phyloP scores from a whole-genome alignment of 306 rosid genomes.

The Quercus engelmannii region DNA sequence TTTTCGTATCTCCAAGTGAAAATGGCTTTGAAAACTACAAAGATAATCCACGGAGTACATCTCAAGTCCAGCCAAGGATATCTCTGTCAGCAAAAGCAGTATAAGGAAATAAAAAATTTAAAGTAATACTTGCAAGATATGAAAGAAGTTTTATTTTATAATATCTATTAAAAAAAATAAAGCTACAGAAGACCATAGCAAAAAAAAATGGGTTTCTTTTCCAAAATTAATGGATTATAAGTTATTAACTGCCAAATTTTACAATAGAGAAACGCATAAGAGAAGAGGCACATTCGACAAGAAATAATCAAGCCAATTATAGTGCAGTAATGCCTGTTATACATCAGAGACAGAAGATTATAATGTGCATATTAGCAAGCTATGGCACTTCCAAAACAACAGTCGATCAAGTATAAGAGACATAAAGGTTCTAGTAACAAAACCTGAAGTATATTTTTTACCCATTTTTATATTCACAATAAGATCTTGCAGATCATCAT shows the following conservation, averaged over 20 bases:
- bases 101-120: conserved; percentile 7
- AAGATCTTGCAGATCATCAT: too few species aligned
- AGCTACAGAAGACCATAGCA: neutral
- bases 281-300: neutral
- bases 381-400: too few species aligned
- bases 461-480: too few species aligned
- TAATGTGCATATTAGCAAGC: too few species aligned
- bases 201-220: neutral
- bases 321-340: too few species aligned
- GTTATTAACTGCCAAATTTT: neutral
- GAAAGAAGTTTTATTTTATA: neutral
- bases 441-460: too few species aligned
- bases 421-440: too few species aligned
- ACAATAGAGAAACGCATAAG: neutral
- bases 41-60: conserved; percentile 67
- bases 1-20: too few species aligned
- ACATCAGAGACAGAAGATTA: too few species aligned
- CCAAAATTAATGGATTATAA: neutral
- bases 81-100: conserved; percentile 87
- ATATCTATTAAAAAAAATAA: too few species aligned
- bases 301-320: neutral
- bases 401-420: too few species aligned
- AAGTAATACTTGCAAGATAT: neutral
- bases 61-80: conserved; percentile 44
- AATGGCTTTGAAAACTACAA: too few species aligned